Percentiles rank a stretch among this genome's conserved stretches.
Conservation (phyloP, 306 rosid genomes). For the Vachellia pachyceras region DNA sequence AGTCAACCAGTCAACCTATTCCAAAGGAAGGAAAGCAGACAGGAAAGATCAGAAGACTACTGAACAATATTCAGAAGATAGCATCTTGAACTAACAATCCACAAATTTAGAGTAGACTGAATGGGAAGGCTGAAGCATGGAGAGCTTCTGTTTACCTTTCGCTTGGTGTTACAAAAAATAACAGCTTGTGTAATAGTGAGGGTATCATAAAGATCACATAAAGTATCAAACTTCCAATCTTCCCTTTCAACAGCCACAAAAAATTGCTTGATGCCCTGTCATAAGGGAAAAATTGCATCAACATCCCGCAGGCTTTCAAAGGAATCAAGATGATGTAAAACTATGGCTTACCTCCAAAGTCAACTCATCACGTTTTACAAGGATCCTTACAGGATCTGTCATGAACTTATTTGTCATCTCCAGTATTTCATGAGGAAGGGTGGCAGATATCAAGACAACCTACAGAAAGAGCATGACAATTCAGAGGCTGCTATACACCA, state of each 20-base stretch:
- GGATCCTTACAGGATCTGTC: slow-evolving; percentile 99
- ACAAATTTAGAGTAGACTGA: background rate
- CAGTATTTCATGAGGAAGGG: slow-evolving; percentile 98
- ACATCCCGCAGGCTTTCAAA: slow-evolving; percentile 26
- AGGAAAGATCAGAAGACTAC: background rate
- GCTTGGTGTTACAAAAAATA: slow-evolving; percentile 93
- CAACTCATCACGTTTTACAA: slow-evolving; percentile 99
- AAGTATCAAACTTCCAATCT: slow-evolving; percentile 97
- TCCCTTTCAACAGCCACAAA: slow-evolving; percentile 97
- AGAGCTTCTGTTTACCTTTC: slow-evolving; percentile 67
- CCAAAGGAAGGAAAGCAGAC: slow-evolving; percentile 28
- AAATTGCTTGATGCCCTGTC: slow-evolving; percentile 98
- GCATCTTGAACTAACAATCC: background rate
- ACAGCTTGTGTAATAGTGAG: slow-evolving; percentile 98
- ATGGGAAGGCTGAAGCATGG: background rate
- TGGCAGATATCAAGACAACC: slow-evolving; percentile 97
- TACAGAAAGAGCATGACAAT: slow-evolving; percentile 40
- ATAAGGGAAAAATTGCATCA: slow-evolving; percentile 27
- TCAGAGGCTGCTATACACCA: slow-evolving; percentile 24
- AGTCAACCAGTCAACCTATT: slow-evolving; percentile 95
- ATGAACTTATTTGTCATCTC: slow-evolving; percentile 96
- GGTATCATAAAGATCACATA: slow-evolving; percentile 97
- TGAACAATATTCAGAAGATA: slow-evolving; percentile 9
- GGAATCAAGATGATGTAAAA: slow-evolving; percentile 25
- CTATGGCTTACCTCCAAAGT: slow-evolving; percentile 77